phyloP scores from a whole-genome alignment of 2,329 filamentous ascomycete genomes.

The Ceratocystis ficicola region DNA sequence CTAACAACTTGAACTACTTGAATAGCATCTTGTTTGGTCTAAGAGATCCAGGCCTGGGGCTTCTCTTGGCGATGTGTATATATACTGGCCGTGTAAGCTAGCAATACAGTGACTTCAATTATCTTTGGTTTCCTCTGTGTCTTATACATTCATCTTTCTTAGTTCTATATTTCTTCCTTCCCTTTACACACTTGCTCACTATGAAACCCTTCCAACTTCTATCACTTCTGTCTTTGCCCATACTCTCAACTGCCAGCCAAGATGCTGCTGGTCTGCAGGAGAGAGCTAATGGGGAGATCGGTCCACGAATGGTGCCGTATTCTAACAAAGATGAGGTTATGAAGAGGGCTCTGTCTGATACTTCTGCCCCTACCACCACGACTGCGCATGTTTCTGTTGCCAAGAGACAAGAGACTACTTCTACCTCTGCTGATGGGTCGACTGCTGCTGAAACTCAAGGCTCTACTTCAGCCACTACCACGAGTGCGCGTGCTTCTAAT shows the following conservation, averaged over 20 bases:
- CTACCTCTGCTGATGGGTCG: too few species aligned
- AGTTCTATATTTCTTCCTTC: background rate
- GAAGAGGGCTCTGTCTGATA: too few species aligned
- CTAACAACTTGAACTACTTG: background rate
- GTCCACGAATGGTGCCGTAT: background rate
- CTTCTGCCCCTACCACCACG: too few species aligned
- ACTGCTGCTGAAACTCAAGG: too few species aligned
- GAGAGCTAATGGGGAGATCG: background rate
- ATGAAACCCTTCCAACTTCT: constrained; percentile 14
- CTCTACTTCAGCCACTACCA: too few species aligned
- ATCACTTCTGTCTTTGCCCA: constrained; percentile 6
- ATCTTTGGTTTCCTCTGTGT: too few species aligned
- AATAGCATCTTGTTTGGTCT: background rate
- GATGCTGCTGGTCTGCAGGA: background rate
- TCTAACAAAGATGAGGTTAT: too few species aligned
- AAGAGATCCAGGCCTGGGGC: background rate
- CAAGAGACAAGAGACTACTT: too few species aligned
- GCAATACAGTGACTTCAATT: too few species aligned
- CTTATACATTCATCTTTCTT: background rate
- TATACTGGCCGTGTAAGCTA: background rate
- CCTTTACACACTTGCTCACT: background rate
- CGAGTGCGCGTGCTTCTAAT: too few species aligned
- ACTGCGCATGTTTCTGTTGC: too few species aligned
- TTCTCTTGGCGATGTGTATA: background rate
- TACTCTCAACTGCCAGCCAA: background rate